Evolutionary conservation across 176 grass and related monocot genomes (phyloP).

Genomic region (Oryza glumipatula): DNA sequence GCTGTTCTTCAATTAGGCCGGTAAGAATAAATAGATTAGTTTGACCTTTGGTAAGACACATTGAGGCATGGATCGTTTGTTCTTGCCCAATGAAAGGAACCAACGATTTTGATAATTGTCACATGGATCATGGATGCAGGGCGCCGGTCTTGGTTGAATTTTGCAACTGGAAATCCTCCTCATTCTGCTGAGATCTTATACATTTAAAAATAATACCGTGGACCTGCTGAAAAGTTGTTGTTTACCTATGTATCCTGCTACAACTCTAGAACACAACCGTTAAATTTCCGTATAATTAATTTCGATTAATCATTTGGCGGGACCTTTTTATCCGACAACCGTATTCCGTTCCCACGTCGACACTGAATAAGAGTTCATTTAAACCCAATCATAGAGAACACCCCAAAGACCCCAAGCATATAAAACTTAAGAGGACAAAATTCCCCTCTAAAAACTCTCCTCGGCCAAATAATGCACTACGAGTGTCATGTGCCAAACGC

Average conservation of each 20-base stretch:
- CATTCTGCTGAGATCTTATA: neutral
- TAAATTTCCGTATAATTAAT: no score
- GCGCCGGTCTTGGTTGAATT: neutral
- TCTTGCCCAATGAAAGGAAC: neutral
- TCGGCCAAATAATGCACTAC: no score
- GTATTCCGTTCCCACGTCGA: no score
- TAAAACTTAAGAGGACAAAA: no score
- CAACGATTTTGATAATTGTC: neutral
- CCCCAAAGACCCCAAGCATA: no score
- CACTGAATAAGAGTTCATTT: no score
- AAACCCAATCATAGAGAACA: no score
- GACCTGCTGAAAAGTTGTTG: neutral
- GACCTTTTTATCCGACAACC: no score
- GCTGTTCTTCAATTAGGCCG: neutral
- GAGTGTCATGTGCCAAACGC: no score
- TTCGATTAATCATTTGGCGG: no score
- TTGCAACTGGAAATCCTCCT: neutral
- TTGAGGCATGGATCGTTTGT: neutral
- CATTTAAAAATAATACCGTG: neutral
- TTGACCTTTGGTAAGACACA: neutral
- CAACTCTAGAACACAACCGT: neutral
- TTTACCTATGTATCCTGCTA: slow-evolving; percentile 30
- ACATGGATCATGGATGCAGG: neutral
- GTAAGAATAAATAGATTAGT: neutral
- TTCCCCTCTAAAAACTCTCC: no score